phyloP scores from a whole-genome alignment of 1,139 yeast genomes.

The Magnusiomyces paraingens region DNA sequence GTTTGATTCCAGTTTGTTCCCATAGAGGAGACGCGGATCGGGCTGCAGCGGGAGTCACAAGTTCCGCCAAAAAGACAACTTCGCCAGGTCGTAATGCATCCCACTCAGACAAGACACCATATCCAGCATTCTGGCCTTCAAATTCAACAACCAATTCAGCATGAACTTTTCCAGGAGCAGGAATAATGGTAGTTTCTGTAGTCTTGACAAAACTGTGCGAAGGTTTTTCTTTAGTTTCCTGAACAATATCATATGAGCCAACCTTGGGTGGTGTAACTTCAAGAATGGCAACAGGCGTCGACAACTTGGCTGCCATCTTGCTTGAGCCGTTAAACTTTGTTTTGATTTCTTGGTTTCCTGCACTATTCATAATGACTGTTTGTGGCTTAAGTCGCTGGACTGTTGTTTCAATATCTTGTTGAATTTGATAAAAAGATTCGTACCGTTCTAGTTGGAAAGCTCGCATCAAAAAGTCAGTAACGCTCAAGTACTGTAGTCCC shows the following conservation, averaged over 20 bases:
- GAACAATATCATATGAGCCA: neutral
- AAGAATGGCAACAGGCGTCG: conserved; percentile 21
- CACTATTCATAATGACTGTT: conserved; percentile 1
- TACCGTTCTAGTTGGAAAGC: conserved; percentile 22
- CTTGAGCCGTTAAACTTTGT: conserved; percentile 27
- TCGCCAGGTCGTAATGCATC: conserved; percentile 29
- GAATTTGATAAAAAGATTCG: conserved; percentile 24
- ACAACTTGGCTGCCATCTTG: conserved; percentile 29
- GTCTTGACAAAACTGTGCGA: neutral
- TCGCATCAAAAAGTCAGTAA: conserved; percentile 34
- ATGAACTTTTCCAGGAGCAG: conserved; percentile 10
- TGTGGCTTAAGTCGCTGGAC: conserved; percentile 25
- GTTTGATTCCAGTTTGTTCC: conserved; percentile 21
- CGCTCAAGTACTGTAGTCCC: conserved; percentile 32
- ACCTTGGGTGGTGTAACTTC: conserved; percentile 27
- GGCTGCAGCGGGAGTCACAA: conserved; percentile 17
- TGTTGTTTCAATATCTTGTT: conserved; percentile 26
- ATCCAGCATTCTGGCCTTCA: conserved; percentile 20
- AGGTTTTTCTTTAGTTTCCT: neutral
- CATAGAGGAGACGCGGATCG: conserved; percentile 12
- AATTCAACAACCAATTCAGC: conserved; percentile 12
- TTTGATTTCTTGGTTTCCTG: conserved; percentile 13
- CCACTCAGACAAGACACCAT: conserved; percentile 31
- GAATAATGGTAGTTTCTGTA: neutral
- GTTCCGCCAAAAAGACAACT: conserved; percentile 26